Conservation (phyloP, 768 basidiomycete genomes). For the Tremella mesenterica region DNA sequence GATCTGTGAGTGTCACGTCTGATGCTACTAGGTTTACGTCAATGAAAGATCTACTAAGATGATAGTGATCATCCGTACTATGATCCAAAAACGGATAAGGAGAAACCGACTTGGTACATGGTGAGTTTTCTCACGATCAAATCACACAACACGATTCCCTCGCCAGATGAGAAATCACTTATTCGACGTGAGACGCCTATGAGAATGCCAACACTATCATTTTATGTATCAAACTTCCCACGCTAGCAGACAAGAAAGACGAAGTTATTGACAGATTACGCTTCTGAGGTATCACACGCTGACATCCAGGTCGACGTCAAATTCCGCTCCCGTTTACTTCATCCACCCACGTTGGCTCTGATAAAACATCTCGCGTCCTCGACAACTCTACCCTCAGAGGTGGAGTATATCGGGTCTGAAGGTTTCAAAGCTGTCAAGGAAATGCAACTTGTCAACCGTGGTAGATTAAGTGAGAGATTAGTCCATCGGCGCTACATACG, state of each 20-base stretch:
- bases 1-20: constrained; percentile 60
- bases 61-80: constrained; percentile 55
- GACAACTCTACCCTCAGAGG: constrained; percentile 49
- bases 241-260: too few species aligned
- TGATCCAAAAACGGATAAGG: constrained; percentile 58
- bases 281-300: not conserved
- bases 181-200: too few species aligned
- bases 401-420: constrained; percentile 60
- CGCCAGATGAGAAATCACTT: not conserved
- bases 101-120: constrained; percentile 86
- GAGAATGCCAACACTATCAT: too few species aligned
- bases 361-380: constrained; percentile 57
- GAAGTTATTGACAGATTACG: not conserved
- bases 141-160: not conserved
- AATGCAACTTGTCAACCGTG: constrained; percentile 72
- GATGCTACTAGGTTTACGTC: constrained; percentile 7
- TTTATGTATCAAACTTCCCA: too few species aligned
- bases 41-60: not conserved
- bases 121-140: constrained; percentile 52
- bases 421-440: constrained; percentile 53
- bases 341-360: constrained; percentile 72
- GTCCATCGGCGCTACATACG: not conserved
- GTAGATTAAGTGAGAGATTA: constrained; percentile 56
- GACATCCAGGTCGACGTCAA: constrained; percentile 41
- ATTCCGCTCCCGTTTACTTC: constrained; percentile 56